These are phyloP conservation scores for Sergeia podlipaevii DNA, from an alignment of 208 protist genomes.

Conservation along the genomic window DNA sequence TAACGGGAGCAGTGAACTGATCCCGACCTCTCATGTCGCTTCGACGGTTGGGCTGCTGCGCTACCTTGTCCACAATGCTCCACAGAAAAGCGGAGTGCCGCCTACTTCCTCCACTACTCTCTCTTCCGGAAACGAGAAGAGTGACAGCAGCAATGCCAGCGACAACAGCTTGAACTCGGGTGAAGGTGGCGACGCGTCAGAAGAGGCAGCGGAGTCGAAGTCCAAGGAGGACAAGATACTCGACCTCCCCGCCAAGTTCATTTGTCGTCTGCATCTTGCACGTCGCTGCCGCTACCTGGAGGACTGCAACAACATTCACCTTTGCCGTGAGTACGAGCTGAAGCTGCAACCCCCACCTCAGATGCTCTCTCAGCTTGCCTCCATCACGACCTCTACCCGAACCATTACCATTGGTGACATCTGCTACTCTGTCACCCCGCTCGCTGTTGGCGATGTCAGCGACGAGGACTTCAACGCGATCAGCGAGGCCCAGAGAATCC, in stretches of 20 bases:
- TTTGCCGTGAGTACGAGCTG: slow-evolving; percentile 83
- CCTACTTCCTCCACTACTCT: neutral
- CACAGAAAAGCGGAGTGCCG: slow-evolving; percentile 15
- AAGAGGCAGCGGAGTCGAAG: neutral
- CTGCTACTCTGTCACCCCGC: slow-evolving; percentile 60
- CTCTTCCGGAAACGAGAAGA: slow-evolving; percentile 15
- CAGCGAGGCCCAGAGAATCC: slow-evolving; percentile 45
- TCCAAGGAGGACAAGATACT: slow-evolving; percentile 26
- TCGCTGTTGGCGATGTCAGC: slow-evolving; percentile 63
- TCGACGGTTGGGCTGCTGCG: slow-evolving; percentile 79
- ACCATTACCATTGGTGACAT: slow-evolving; percentile 70
- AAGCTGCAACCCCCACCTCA: slow-evolving; percentile 73
- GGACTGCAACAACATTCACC: slow-evolving; percentile 92
- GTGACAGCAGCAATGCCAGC: neutral
- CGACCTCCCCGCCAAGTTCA: slow-evolving; percentile 75
- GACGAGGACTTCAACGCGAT: slow-evolving; percentile 71
- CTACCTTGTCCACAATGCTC: slow-evolving; percentile 72
- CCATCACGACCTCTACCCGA: slow-evolving; percentile 44
- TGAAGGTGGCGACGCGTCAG: slow-evolving; percentile 10
- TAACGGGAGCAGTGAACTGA: slow-evolving; percentile 56
- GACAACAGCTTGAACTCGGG: slow-evolving; percentile 2
- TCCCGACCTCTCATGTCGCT: slow-evolving; percentile 68
- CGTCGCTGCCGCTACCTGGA: slow-evolving; percentile 88
- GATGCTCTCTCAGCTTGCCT: slow-evolving; percentile 39
- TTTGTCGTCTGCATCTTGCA: slow-evolving; percentile 84